These are phyloP conservation scores for Plantago lanceolata DNA, from an alignment of 305 asterid species.

Conservation along the genomic window DNA sequence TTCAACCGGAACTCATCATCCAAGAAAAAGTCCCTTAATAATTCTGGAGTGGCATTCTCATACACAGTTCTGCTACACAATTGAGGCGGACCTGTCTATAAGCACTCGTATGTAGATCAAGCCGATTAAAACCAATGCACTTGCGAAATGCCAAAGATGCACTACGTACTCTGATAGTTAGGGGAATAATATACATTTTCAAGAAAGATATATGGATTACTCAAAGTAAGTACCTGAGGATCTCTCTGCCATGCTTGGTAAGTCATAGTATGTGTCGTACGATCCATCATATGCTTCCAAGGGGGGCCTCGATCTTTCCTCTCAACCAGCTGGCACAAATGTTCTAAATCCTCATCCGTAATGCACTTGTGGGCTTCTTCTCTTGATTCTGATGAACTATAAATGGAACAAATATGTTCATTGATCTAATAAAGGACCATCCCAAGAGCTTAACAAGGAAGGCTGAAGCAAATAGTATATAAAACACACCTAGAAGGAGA, in stretches of 20 bases:
- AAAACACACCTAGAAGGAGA: slow-evolving; percentile 41
- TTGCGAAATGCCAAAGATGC: background rate
- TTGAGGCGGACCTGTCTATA: slow-evolving; percentile 78
- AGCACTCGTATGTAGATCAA: background rate
- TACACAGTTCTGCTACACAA: slow-evolving; percentile 87
- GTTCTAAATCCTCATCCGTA: slow-evolving; percentile 51
- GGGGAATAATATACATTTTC: background rate
- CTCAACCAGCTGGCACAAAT: slow-evolving; percentile 67
- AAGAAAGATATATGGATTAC: background rate
- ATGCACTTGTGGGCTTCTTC: slow-evolving; percentile 35
- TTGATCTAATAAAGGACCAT: background rate
- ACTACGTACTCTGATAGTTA: background rate
- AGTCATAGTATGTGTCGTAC: slow-evolving; percentile 61
- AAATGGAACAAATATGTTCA: slow-evolving; percentile 16
- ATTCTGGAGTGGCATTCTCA: slow-evolving; percentile 86
- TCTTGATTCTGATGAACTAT: slow-evolving; percentile 40
- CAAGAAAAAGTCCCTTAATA: slow-evolving; percentile 86
- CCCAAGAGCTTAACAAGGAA: background rate
- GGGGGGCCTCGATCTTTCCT: slow-evolving; percentile 81
- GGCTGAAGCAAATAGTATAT: background rate
- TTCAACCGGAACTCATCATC: slow-evolving; percentile 81
- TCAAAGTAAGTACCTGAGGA: slow-evolving; percentile 44
- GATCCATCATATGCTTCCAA: slow-evolving; percentile 90
- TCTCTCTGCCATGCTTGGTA: slow-evolving; percentile 93
- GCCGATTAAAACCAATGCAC: too few species aligned